Evolutionary conservation across 495 filamentous ascomycete genomes (phyloP), one percentile per base, ranked within the genome.

Genomic region (Daldinia decipiens): DNA sequence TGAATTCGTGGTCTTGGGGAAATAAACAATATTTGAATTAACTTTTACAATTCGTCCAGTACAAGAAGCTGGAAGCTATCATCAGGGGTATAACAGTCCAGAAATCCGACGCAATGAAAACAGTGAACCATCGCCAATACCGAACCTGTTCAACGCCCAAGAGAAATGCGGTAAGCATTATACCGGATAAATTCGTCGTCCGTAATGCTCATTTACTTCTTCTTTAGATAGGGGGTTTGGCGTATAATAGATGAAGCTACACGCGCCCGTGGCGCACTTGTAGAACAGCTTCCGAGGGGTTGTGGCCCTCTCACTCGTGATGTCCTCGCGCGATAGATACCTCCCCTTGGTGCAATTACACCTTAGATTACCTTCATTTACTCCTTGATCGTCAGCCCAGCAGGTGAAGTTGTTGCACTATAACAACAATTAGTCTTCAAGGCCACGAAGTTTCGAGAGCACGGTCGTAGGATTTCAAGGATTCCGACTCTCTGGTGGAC

Each of bases 191-290:
- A 71, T 58, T 9, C 32, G 24, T 5, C 15, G 13, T 3, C 69
- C 69, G 29, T 55, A 64, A 40, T 59, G 60, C 29, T 8, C 15
- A 9, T 72, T 72, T 4, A 72, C 59, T 38, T 67, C 43, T 36
- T 43, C 43, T 6, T 34, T 11, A 1, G 58, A 19, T 24, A 72
- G 21, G 1, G 21, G 1, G 21, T 24, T 1, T 24, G 21, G 21
- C 21, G 2, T 24, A 24, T 24, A 24, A 24, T 24, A 24, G 21
- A 24, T 24, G 21, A 24, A 24, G 2, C 21, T 2, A 24, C 21
- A 24, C 21, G 21, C 21, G 21, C 21, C 21, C 21, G 65, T 72
- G 24, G 65, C 70, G 60, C 70, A 72, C 40, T 68, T 72, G 51
- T 72, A 68, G 26, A 52, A 72, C 0, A 72, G 15, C 9, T 13